A percentile compares a stretch with the other conserved stretches of the same genome.
phyloP scores from a whole-genome alignment of 2,329 filamentous ascomycete species.

The Aspergillus quadricinctus region DNA sequence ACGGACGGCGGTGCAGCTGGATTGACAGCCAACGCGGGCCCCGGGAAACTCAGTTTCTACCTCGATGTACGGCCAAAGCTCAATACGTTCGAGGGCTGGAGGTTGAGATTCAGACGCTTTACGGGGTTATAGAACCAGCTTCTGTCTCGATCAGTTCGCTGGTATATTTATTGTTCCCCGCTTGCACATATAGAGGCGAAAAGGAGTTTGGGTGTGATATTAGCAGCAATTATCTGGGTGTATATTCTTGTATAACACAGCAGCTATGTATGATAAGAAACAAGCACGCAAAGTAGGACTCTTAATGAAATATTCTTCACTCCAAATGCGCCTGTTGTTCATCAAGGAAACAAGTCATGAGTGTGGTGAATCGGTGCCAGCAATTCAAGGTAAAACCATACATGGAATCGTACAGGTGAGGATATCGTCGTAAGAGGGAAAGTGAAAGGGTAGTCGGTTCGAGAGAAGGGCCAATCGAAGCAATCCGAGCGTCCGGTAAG shows the following conservation, averaged over 20 bases:
- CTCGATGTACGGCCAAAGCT: conserved; percentile 63
- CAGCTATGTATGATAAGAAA: conserved; percentile 32
- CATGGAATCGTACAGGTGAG: conserved; percentile 24
- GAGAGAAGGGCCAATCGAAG: conserved; percentile 2
- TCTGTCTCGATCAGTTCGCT: not conserved
- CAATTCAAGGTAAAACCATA: conserved; percentile 15
- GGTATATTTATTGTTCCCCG: not conserved
- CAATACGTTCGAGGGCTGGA: conserved; percentile 59
- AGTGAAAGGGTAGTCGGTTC: conserved; percentile 7
- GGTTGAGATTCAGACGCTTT: conserved; percentile 50
- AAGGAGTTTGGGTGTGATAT: conserved; percentile 21
- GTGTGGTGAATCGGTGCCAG: conserved; percentile 6
- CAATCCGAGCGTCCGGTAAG: not conserved
- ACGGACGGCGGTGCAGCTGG: conserved; percentile 23
- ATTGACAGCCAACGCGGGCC: conserved; percentile 27
- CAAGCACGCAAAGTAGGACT: conserved; percentile 9
- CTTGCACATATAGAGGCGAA: conserved; percentile 23
- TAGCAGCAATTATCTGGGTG: conserved; percentile 18
- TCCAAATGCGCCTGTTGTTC: conserved; percentile 16
- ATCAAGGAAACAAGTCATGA: conserved; percentile 7
- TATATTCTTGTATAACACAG: conserved; percentile 33
- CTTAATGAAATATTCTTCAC: conserved; percentile 22
- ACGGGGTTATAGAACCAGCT: conserved; percentile 39
- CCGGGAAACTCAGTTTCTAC: conserved; percentile 56
- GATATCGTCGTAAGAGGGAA: conserved; percentile 30